phyloP scores from a whole-genome alignment of 148 eudicot species.

The Bassia scoparia region DNA sequence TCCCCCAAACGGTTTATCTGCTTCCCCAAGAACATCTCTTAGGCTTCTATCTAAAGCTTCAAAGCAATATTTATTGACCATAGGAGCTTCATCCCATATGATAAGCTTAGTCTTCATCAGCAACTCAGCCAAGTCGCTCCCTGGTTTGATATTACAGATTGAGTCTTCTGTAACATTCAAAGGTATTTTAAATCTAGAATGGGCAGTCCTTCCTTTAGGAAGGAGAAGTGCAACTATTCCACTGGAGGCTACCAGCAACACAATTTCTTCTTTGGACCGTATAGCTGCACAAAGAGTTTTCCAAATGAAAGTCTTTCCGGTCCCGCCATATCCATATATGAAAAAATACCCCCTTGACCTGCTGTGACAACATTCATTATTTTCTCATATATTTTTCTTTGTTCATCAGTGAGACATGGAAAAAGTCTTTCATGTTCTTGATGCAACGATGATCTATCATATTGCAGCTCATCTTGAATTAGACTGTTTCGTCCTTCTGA shows the following conservation, averaged over 20 bases:
- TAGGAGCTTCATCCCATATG: too few relatives aligned
- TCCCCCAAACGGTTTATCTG: not conserved
- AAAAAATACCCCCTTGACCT: constrained; percentile 2
- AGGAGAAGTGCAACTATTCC: constrained; percentile 5
- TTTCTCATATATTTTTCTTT: not conserved
- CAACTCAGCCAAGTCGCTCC: too few relatives aligned
- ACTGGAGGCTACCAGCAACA: too few relatives aligned
- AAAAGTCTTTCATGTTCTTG: not conserved
- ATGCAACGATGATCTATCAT: not conserved
- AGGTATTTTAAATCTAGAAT: constrained; percentile 19
- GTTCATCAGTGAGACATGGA: not conserved
- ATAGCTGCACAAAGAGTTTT: constrained; percentile 4
- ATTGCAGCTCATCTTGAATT: constrained; percentile 2
- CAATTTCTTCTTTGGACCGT: constrained; percentile 8
- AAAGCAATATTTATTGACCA: too few relatives aligned
- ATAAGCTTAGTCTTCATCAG: too few relatives aligned
- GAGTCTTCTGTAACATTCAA: too few relatives aligned
- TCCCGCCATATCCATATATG: constrained; percentile 27
- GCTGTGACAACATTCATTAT: not conserved
- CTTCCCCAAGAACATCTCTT: not conserved
- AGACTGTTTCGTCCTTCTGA: not conserved
- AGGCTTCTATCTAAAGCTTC: too few relatives aligned
- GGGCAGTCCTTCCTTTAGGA: constrained; percentile 7
- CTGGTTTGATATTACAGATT: too few relatives aligned
- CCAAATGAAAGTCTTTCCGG: constrained; percentile 25